Percentiles rank a stretch among this genome's conserved stretches.
Conservation (phyloP, 148 eudicot genomes). For the Chenopodium album region DNA sequence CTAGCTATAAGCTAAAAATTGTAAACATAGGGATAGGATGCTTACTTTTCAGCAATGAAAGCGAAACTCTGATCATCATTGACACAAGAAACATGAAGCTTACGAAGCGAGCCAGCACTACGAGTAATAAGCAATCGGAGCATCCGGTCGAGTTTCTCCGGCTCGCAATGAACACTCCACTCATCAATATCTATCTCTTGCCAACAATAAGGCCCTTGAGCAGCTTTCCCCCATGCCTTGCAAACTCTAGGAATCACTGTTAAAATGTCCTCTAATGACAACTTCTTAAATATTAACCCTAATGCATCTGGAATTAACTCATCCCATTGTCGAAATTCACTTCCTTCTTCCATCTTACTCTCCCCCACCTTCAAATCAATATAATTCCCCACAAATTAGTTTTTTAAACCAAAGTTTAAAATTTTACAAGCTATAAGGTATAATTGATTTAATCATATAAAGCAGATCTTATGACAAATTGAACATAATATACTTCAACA, state of each 20-base stretch:
- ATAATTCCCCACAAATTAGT: neutral
- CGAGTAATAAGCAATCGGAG: conserved; percentile 52
- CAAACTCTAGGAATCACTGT: conserved; percentile 72
- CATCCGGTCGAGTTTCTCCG: conserved; percentile 51
- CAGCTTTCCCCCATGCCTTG: conserved; percentile 66
- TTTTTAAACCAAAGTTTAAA: neutral
- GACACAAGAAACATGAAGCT: conserved; percentile 58
- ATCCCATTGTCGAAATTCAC: conserved; percentile 52
- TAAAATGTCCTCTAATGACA: conserved; percentile 47
- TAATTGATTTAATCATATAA: neutral
- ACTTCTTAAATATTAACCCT: conserved; percentile 52
- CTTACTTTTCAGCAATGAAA: conserved; percentile 68
- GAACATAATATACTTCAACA: neutral
- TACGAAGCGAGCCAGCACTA: conserved; percentile 53
- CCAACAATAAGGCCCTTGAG: conserved; percentile 78
- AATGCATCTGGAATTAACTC: conserved; percentile 76
- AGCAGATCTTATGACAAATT: neutral
- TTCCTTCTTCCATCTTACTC: conserved; percentile 43
- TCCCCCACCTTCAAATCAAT: conserved; percentile 17
- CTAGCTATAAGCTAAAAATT: neutral
- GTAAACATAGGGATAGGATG: neutral
- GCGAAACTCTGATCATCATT: conserved; percentile 46
- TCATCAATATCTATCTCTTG: conserved; percentile 69
- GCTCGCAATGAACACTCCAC: conserved; percentile 45
- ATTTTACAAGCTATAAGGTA: conserved; percentile 1